Evolutionary conservation across 257 asterid species (phyloP), one percentile per base, ranked within the genome.

Genomic region (Sherardia arvensis): DNA sequence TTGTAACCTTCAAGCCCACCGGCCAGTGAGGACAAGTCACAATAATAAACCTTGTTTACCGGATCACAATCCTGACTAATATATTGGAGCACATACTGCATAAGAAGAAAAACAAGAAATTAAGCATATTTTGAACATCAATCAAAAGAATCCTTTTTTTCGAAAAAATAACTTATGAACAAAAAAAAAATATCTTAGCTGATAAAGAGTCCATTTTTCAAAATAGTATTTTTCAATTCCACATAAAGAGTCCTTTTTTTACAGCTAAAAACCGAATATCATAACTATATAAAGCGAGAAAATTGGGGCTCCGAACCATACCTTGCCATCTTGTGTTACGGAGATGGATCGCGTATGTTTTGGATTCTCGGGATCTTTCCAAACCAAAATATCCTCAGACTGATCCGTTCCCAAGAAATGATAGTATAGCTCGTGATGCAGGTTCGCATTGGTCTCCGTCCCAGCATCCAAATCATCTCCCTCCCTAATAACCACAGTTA

Each of bases 241-340:
- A 11, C 40, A 34, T 38, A 62, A 26, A 45, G 14, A n/a, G 17
- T 12, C 30, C 22, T 29, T n/a, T 11, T 21, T 28, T 47, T 26
- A 29, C 53, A 27, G n/a, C n/a, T n/a, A n/a, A n/a, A n/a, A n/a
- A n/a, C n/a, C n/a, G n/a, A n/a, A n/a, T n/a, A n/a, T n/a, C n/a
- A n/a, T n/a, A n/a, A n/a, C n/a, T n/a, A n/a, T n/a, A n/a, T n/a
- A n/a, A n/a, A n/a, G n/a, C n/a, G n/a, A n/a, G n/a, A n/a, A n/a
- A n/a, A 30, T 48, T 20, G 3, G 28, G 26, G 18, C 48, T 7
- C 22, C 12, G 12, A 38, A 2, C 18, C 43, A 20, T 11, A 7
- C 97, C 99, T 90, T 81, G 27, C 97, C 97, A 64, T 93, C 99
- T 65, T 87, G 90, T 0, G 99, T 90, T 36, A 93, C 90, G 21